Conservation (phyloP, 352 stramenopile species). For the Globisporangium recalcitrans region DNA sequence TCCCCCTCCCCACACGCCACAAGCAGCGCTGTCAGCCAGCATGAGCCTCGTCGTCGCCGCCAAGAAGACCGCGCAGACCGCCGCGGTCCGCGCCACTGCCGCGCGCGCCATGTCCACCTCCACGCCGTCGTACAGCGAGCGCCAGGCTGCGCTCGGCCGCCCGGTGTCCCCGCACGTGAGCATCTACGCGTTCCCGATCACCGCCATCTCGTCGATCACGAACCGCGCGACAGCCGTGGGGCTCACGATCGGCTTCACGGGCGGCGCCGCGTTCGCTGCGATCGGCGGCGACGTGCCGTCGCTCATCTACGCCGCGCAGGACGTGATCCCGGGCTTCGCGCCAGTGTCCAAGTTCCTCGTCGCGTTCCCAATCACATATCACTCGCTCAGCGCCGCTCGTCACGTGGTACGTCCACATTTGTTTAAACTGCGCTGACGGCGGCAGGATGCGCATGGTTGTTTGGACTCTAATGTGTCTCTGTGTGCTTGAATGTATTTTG, state of each 20-base stretch:
- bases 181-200: slow-evolving; percentile 94
- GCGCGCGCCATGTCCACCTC: slow-evolving; percentile 27
- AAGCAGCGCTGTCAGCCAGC: slow-evolving; percentile 3
- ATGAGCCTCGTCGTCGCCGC: slow-evolving; percentile 16
- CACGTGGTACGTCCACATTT: slow-evolving; percentile 56
- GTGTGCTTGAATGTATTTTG: background rate
- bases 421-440: background rate
- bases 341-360: slow-evolving; percentile 91
- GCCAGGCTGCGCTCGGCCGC: slow-evolving; percentile 83
- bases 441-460: too few species aligned
- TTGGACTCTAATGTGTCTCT: slow-evolving; percentile 1
- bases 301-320: slow-evolving; percentile 75
- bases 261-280: slow-evolving; percentile 65
- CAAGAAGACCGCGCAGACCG: slow-evolving; percentile 14
- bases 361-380: slow-evolving; percentile 92
- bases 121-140: slow-evolving; percentile 64
- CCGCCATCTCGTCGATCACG: slow-evolving; percentile 91
- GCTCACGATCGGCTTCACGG: slow-evolving; percentile 79
- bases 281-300: slow-evolving; percentile 69
- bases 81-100: background rate
- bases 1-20: background rate
- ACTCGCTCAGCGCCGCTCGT: slow-evolving; percentile 86
- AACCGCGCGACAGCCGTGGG: slow-evolving; percentile 75
- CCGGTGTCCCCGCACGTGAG: slow-evolving; percentile 95
- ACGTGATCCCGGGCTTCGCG: slow-evolving; percentile 60